Conservation (phyloP, 371 early-diverging fungal genomes). For the Thermomucor indicae-seudaticae region DNA sequence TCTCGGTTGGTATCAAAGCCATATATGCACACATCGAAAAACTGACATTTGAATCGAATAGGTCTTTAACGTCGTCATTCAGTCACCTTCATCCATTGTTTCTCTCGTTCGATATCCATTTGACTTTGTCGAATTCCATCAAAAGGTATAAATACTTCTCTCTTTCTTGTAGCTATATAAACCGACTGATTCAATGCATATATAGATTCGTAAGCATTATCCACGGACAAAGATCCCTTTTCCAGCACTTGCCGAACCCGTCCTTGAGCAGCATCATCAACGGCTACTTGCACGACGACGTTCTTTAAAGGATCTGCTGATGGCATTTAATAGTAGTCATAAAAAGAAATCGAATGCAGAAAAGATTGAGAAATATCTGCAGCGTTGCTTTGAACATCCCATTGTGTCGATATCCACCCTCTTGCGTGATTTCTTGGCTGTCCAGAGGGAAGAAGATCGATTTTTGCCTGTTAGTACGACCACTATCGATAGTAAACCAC, state of each 20-base stretch:
- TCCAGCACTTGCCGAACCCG: conserved; percentile 30
- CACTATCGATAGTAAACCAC: not conserved
- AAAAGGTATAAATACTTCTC: no score
- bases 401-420: conserved; percentile 32
- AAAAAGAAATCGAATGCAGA: conserved; percentile 37
- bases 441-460: conserved; percentile 42
- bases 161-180: not conserved
- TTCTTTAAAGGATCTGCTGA: conserved; percentile 25
- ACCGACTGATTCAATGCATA: not conserved
- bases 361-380: conserved; percentile 40
- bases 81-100: conserved; percentile 38
- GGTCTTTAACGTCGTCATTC: conserved; percentile 58
- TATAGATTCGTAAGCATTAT: conserved; percentile 34
- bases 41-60: conserved; percentile 2
- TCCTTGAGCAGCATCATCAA: conserved; percentile 9
- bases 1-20: conserved; percentile 21
- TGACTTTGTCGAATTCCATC: conserved; percentile 61
- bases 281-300: conserved; percentile 19
- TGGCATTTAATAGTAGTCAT: no score
- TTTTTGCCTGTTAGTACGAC: no score
- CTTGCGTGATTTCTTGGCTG: conserved; percentile 39
- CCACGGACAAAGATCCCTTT: conserved; percentile 36
- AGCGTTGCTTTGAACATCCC: conserved; percentile 38
- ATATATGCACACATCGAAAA: not conserved
- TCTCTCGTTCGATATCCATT: conserved; percentile 54